Evolutionary conservation across 371 early-diverging fungal species (phyloP), one percentile per base, ranked within the genome.

Genomic region (Apophysomyces trapeziformis): DNA sequence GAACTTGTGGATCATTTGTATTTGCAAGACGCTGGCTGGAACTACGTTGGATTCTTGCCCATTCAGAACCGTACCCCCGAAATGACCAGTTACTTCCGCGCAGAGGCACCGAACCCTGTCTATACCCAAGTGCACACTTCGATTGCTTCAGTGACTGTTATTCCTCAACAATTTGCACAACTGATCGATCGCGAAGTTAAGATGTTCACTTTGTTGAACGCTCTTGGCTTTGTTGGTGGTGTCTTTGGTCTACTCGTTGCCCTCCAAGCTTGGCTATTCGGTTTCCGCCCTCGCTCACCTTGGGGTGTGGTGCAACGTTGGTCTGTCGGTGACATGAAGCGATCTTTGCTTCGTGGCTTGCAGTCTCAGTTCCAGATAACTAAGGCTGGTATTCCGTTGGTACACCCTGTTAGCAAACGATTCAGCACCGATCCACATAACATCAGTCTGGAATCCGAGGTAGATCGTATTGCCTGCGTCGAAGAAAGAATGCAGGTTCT

Each of bases 21-120:
- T 35, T 65, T 82, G 45, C 80, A 82, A 57, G 35, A 66, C 26
- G 70, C 65, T 16, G 80, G 77, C 14, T 82, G 83, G 83, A 82
- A 82, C 57, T 82, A 78, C 70, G 78, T 82, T 36, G 83, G 83
- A 44, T 82, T 82, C 65, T 62, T 76, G 26, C 80, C 83, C 50
- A 73, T 79, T 21, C 68, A 75, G 38, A 82, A 82, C 65, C 68
- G 68, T 8, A 79, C 83, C 1, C 78, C 80, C 16, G 78, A 76
- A 58, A 68, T 82, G 21, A 72, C 71, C n/a, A 75, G 72, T 58
- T 68, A 66, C 45, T 82, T 82, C 69, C 71, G 83, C 57, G 68
- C 66, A 46, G 83, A 79, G 56, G 70, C 78, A 9, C 72, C 75
- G 8, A 82, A 79, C 38, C 83, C 83, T 11, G 73, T 47, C 36